Evolutionary conservation across 805 yeast species (phyloP).

Genomic region (Pichia rugopelliculosa): DNA sequence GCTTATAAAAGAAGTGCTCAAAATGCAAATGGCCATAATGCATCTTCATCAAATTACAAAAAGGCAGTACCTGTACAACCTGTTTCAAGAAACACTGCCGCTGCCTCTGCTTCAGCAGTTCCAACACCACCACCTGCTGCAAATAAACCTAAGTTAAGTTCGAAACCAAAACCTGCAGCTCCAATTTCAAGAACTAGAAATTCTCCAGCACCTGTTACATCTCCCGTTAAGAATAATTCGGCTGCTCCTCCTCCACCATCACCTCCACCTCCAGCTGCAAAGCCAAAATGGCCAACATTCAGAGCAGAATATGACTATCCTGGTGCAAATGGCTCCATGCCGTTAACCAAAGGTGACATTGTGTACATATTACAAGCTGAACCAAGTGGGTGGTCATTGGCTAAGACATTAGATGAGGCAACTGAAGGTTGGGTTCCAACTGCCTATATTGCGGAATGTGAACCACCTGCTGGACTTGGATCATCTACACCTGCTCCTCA

Average conservation of each 20-base stretch:
- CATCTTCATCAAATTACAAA: constrained; percentile 15
- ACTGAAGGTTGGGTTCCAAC: constrained; percentile 97
- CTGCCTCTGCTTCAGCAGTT: not conserved
- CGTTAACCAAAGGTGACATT: constrained; percentile 68
- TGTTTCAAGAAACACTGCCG: not conserved
- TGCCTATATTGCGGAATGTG: constrained; percentile 67
- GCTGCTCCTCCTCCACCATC: constrained; percentile 55
- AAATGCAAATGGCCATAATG: not conserved
- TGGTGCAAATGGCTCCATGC: constrained; percentile 80
- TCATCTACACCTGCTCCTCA: constrained; percentile 35
- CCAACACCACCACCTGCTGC: constrained; percentile 9
- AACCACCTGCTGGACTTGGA: constrained; percentile 34
- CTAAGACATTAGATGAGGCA: constrained; percentile 64
- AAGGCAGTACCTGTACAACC: constrained; percentile 13
- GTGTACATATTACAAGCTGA: constrained; percentile 66
- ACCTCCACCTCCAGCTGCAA: constrained; percentile 59
- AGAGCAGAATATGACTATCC: constrained; percentile 84
- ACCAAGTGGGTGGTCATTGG: constrained; percentile 93
- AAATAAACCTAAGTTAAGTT: constrained; percentile 8
- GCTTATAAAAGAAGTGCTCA: constrained; percentile 21
- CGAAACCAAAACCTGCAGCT: constrained; percentile 17
- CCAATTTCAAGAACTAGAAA: constrained; percentile 18
- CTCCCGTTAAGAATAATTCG: not conserved
- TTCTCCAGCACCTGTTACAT: constrained; percentile 16
- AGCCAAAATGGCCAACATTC: constrained; percentile 67